Evolutionary conservation across 192 early-diverging fungal genomes (phyloP).

Genomic region (Podila epicladia): DNA sequence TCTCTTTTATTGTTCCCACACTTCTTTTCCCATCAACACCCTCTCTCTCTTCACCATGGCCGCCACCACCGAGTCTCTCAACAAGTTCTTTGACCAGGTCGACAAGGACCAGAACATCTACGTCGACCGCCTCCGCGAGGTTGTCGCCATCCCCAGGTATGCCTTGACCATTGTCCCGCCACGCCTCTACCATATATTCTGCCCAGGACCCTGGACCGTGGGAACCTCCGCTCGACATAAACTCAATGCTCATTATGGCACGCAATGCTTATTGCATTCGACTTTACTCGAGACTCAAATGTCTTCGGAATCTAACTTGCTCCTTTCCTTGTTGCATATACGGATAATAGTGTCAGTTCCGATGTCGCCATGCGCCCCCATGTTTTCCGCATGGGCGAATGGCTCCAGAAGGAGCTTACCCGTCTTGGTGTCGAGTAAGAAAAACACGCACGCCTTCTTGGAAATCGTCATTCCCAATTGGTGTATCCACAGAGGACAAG

Average conservation of each 20-base stretch:
- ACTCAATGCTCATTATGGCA: no score
- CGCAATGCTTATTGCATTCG: no score
- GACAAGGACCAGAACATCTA: slow-evolving; percentile 83
- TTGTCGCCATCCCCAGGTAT: slow-evolving; percentile 88
- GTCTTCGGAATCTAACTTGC: no score
- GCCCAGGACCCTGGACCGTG: background rate
- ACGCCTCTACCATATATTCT: background rate
- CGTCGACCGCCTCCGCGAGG: slow-evolving; percentile 87
- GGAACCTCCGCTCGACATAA: background rate
- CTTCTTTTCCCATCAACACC: slow-evolving; percentile 6
- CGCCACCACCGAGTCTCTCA: slow-evolving; percentile 21
- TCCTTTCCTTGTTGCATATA: no score
- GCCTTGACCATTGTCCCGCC: background rate
- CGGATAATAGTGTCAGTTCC: slow-evolving; percentile 70
- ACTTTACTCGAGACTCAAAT: no score
- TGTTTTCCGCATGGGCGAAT: slow-evolving; percentile 92
- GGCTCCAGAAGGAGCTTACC: slow-evolving; percentile 80
- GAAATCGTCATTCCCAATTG: slow-evolving; percentile 2
- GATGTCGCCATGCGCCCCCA: slow-evolving; percentile 79
- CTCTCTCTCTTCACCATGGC: slow-evolving; percentile 17
- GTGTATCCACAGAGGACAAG: background rate
- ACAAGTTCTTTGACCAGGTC: slow-evolving; percentile 76
- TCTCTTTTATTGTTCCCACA: slow-evolving; percentile 4
- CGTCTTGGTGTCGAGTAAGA: slow-evolving; percentile 66
- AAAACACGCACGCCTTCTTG: background rate